These are phyloP conservation scores for Plasmodium gonderi DNA, from an alignment of 169 alveolate species.

Conservation along the genomic window DNA sequence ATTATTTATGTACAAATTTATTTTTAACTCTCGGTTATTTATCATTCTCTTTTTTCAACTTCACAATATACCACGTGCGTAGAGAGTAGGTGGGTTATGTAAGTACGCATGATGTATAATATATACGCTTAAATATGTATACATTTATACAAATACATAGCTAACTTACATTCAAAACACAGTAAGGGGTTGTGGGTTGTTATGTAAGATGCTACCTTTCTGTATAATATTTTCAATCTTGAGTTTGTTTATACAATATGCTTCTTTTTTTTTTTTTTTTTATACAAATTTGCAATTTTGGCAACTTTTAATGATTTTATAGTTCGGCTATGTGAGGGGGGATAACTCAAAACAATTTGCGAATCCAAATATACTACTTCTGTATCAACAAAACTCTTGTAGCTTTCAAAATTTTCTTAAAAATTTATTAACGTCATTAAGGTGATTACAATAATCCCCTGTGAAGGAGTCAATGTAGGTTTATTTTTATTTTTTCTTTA, in stretches of 20 bases:
- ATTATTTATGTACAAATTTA: neutral
- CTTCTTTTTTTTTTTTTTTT: neutral
- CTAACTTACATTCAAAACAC: neutral
- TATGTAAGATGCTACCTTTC: neutral
- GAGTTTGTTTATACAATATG: neutral
- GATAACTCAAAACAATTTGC: too few species aligned
- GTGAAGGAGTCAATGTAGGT: neutral
- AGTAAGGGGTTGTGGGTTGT: neutral
- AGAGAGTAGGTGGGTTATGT: neutral
- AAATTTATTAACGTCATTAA: neutral
- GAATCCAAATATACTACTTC: too few species aligned
- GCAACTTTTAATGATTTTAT: neutral
- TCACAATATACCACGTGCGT: neutral
- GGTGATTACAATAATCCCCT: neutral
- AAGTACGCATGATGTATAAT: neutral
- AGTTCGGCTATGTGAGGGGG: too few species aligned
- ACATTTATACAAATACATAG: neutral
- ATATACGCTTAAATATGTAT: neutral
- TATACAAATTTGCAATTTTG: neutral
- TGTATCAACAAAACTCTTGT: neutral
- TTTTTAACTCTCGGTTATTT: neutral
- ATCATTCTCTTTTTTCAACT: neutral
- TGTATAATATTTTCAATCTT: neutral
- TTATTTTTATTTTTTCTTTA: neutral
- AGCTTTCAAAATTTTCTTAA: neutral